Base-by-base conservation (phyloP, 352 stramenopile genomes). In the Thraustochytrium sp. region DNA sequence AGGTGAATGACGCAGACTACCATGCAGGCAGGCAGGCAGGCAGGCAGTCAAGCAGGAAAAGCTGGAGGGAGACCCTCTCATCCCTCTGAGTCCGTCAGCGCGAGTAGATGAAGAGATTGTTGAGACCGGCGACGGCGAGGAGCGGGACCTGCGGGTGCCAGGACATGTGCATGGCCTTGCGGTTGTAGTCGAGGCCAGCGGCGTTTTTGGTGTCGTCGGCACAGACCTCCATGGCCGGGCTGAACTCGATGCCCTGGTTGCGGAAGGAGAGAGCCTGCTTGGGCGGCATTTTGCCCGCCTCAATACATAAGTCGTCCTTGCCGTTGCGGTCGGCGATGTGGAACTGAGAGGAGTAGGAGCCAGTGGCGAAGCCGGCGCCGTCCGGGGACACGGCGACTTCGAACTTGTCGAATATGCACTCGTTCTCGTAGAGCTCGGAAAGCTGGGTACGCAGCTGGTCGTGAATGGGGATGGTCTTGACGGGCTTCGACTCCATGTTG, bases 371-470 rank as follows among this genome's bases (percentile, higher is more conserved):
- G 88, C 93, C 92, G 85, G 95, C 94, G 62, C 92, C 93, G 84
- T 98, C 92, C 29, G 90, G 90, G 77, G 91, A 96, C 44, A 97
- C 89, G 9, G 89, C 90, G 68, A 94, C 95, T 86, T 98, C 94
- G 85, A 98, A 98, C 86, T 98, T 98, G 90, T 98, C 95, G 84
- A 98, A 98, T 77, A 98, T 98, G 84, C 91, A 96, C 86, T 98
- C 95, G 78, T 92, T 98, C 73, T 98, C 94, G 87, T 97, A 98
- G 3, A 98, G 84, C 76, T 98, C 92, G 29, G 89, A 89, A 37
- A 98, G 87, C 21, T 92, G 88, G 9, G 90, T 87, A 55, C 92
- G 91, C 82, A 98, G 88, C 61, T 97, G 91, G 63, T 98, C 94
- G 84, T 98, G 94, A 59, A 98, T 91, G 80, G 93, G 92, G 80